Base-by-base conservation (phyloP, 345 rosid species). In the Melastoma malabathricum region DNA sequence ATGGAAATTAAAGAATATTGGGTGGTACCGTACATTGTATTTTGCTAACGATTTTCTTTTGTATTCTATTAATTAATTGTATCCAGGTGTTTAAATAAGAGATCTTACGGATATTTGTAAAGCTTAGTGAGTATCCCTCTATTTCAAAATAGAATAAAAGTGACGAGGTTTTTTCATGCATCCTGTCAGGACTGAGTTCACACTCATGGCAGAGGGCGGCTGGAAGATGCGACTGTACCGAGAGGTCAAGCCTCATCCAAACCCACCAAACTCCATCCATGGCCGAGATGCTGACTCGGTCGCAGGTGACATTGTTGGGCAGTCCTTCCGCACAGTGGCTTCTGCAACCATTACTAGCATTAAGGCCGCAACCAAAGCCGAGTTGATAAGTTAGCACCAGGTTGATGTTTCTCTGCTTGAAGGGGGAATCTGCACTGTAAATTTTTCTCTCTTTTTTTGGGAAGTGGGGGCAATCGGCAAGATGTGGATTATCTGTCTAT, bases 191-290 rank as follows among this genome's bases (percentile, higher is more conserved):
- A 49, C 84, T 92, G 48, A 92, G 97, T 69, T 92, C 99, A 8
- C 97, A 92, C 54, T 92, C 95, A 12, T 88, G 99, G 99, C 99
- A 92, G 69, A 76, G 99, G 76, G 97, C 99, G 23, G 88, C 97
- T 10, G 69, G 95, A 10, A 88, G 99, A 73, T 97, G 99, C 25
- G 95, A 88, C 72, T 84, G 95, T 52, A 78, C 86, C 1, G 94
- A 84, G 2, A 77, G 90, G 48, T 87, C 84, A 13, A 93, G 94
- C 70, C 74, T 93, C 48, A 66, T 81, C 23, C 95, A 81, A 44
- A 68, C 90, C 19, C 87, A 92, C 54, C 94, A 81, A 57, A 88
- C 99, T 10, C 99, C 90, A 18, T 85, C 85, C 9, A 93, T 93
- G 99, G 68, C 80, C 9, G 84, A 88, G 77, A 93, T 93, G 99